phyloP scores from a whole-genome alignment of 106 monocot genomes.

The Triglochin maritima region DNA sequence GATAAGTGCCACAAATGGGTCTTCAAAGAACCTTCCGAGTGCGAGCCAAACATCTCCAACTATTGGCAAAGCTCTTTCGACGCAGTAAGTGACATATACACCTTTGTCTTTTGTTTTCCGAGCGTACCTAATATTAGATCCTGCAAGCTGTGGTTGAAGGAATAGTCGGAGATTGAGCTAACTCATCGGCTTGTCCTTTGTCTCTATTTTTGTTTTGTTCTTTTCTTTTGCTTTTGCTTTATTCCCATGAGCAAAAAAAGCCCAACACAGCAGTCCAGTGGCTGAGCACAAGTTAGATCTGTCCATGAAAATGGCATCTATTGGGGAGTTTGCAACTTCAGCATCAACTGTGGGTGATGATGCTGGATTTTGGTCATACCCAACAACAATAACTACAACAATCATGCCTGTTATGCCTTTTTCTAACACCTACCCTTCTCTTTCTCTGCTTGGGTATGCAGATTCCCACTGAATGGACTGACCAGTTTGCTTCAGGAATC shows the following conservation, averaged over 20 bases:
- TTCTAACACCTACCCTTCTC: neutral
- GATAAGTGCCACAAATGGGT: constrained; percentile 99
- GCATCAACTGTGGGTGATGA: constrained; percentile 1
- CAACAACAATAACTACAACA: constrained; percentile 5
- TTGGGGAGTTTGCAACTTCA: neutral
- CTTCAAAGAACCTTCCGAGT: constrained; percentile 90
- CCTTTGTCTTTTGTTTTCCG: neutral
- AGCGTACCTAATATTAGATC: neutral
- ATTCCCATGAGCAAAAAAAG: neutral
- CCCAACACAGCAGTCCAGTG: neutral
- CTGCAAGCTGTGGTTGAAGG: neutral
- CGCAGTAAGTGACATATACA: constrained; percentile 47
- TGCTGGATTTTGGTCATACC: neutral
- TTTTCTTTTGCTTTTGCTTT: constrained; percentile 2
- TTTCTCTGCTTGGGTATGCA: constrained; percentile 21
- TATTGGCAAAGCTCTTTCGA: constrained; percentile 99
- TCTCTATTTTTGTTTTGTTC: neutral
- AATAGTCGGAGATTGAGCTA: no score
- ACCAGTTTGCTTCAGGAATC: constrained; percentile 83
- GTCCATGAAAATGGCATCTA: neutral
- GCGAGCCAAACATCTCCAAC: constrained; percentile 87
- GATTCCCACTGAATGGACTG: constrained; percentile 94
- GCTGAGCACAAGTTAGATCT: neutral
- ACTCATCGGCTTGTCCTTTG: no score
- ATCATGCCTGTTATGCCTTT: constrained; percentile 1